Evolutionary conservation across 306 rosid genomes (phyloP).

Genomic region (Lotus japonicus): DNA sequence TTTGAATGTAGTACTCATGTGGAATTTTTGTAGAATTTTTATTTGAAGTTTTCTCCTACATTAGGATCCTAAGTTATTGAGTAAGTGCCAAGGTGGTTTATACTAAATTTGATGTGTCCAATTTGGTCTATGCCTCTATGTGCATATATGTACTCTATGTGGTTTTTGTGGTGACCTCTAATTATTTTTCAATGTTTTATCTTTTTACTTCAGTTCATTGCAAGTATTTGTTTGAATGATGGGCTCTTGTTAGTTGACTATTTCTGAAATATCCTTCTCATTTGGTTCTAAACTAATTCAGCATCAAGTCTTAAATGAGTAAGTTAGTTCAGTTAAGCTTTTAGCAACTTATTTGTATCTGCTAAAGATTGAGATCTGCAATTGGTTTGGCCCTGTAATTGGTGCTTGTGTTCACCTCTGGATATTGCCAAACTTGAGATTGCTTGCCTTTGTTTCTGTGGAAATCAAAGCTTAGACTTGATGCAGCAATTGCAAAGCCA

Average conservation of each 20-base stretch:
- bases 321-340: neutral
- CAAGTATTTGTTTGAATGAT: constrained; percentile 1
- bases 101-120: constrained; percentile 7
- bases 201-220: neutral
- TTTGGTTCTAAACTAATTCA: neutral
- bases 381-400: neutral
- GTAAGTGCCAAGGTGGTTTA: constrained; percentile 31
- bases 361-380: neutral
- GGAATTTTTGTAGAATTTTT: constrained; percentile 29
- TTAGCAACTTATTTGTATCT: neutral
- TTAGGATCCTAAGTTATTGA: constrained; percentile 1
- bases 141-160: constrained; percentile 23
- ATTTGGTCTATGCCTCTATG: constrained; percentile 3
- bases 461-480: constrained; percentile 18
- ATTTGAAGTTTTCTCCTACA: neutral
- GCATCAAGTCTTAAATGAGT: neutral
- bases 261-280: neutral
- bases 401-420: neutral
- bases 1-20: constrained; percentile 43
- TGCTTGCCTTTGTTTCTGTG: neutral
- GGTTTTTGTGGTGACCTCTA: neutral
- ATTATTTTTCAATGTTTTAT: constrained; percentile 3
- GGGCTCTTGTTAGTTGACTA: neutral
- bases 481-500: neutral
- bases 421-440: neutral